Evolutionary conservation across 2,329 filamentous ascomycete species (phyloP).

Genomic region (Diaporthe caulivora): DNA sequence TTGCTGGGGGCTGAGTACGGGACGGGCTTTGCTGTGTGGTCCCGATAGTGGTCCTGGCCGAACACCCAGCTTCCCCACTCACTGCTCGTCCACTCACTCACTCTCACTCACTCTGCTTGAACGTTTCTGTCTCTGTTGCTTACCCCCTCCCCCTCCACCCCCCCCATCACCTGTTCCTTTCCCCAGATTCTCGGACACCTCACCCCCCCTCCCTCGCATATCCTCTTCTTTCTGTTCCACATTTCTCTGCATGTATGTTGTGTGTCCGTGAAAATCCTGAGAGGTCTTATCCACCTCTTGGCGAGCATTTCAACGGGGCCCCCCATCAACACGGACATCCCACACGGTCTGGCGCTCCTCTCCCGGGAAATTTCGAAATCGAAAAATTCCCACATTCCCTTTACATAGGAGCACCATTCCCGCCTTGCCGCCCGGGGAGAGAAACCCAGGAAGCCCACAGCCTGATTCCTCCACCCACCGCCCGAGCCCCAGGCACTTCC

Average conservation of each 20-base stretch:
- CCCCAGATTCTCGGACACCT: slow-evolving; percentile 22
- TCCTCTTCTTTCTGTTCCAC: slow-evolving; percentile 32
- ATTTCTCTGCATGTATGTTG: slow-evolving; percentile 26
- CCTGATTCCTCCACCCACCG: slow-evolving; percentile 17
- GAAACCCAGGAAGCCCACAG: slow-evolving; percentile 10
- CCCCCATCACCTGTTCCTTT: slow-evolving; percentile 31
- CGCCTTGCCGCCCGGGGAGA: neutral
- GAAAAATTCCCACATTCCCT: slow-evolving; percentile 24
- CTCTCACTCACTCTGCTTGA: slow-evolving; percentile 5
- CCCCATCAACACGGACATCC: slow-evolving; percentile 17
- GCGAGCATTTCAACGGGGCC: neutral
- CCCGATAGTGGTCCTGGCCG: slow-evolving; percentile 27
- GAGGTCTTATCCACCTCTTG: slow-evolving; percentile 18
- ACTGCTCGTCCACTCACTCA: neutral
- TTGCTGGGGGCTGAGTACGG: slow-evolving; percentile 15
- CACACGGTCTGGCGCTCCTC: slow-evolving; percentile 3
- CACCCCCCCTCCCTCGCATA: slow-evolving; percentile 25
- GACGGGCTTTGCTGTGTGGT: slow-evolving; percentile 23
- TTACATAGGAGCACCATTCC: neutral
- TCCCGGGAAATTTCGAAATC: slow-evolving; percentile 26
- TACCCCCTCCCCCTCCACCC: slow-evolving; percentile 8
- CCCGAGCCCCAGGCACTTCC: slow-evolving; percentile 26
- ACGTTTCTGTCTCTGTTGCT: slow-evolving; percentile 21
- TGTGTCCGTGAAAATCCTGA: slow-evolving; percentile 17
- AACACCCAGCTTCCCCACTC: slow-evolving; percentile 24